A percentile compares a stretch with the other conserved stretches of the same genome.
These are phyloP conservation scores for Solanum appendiculatum DNA, from an alignment of 257 asterid species.

Conservation along the genomic window DNA sequence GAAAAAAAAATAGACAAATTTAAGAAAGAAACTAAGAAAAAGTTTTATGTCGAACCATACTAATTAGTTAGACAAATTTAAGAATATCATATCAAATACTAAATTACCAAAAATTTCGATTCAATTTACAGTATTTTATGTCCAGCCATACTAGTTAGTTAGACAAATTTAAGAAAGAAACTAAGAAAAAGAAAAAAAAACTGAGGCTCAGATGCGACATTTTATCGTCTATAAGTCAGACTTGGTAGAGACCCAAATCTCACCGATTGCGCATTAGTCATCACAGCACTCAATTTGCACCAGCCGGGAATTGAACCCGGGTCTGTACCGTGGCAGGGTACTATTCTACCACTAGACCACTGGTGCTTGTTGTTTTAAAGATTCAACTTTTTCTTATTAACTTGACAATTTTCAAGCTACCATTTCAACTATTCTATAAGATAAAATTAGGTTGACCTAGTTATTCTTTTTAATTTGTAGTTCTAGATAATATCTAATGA, in stretches of 20 bases:
- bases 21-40: background rate
- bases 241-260: background rate
- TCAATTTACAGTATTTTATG: too few species aligned
- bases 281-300: background rate
- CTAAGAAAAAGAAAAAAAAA: background rate
- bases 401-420: too few species aligned
- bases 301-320: background rate
- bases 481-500: background rate
- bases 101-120: too few species aligned
- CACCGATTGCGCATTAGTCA: background rate
- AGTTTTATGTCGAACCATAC: too few species aligned
- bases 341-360: constrained; percentile 92
- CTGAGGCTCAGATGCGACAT: background rate
- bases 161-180: too few species aligned
- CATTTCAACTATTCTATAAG: background rate
- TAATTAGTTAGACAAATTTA: too few species aligned
- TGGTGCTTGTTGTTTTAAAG: constrained; percentile 8
- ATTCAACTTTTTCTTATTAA: too few species aligned
- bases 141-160: too few species aligned
- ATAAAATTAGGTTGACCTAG: background rate
- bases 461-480: background rate
- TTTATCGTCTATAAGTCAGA: background rate
- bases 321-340: constrained; percentile 90
- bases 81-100: too few species aligned
- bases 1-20: too few species aligned